Conservation (phyloP, 1,284 basidiomycete species). For the Sutorius eximius region DNA sequence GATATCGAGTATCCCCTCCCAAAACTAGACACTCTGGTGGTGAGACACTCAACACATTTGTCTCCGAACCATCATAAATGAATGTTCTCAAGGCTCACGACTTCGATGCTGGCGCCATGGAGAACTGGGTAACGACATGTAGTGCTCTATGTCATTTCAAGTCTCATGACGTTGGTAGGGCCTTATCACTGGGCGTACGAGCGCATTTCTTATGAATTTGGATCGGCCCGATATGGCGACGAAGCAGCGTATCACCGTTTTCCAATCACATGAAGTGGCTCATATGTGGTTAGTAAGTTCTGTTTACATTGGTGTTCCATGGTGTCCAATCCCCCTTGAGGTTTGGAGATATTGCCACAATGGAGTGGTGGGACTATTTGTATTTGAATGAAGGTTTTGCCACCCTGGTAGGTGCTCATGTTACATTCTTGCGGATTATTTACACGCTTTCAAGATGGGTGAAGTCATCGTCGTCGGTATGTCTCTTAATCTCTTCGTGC, state of each 20-base stretch:
- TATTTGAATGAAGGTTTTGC: slow-evolving; percentile 93
- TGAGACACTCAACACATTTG: slow-evolving; percentile 33
- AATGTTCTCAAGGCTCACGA: slow-evolving; percentile 59
- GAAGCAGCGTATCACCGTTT: slow-evolving; percentile 78
- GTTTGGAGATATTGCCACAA: slow-evolving; percentile 91
- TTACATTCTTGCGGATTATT: not conserved
- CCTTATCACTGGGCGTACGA: slow-evolving; percentile 88
- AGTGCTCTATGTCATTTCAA: not conserved
- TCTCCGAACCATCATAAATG: not conserved
- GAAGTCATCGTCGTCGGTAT: slow-evolving; percentile 87
- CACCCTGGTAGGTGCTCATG: slow-evolving; percentile 55
- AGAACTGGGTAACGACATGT: slow-evolving; percentile 69
- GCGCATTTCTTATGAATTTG: slow-evolving; percentile 80
- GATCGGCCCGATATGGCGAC: slow-evolving; percentile 73
- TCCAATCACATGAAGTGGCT: slow-evolving; percentile 83
- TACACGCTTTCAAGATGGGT: slow-evolving; percentile 62
- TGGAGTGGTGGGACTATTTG: slow-evolving; percentile 93
- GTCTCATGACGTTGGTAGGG: slow-evolving; percentile 45
- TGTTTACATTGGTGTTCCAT: slow-evolving; percentile 1
- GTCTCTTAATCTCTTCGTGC: slow-evolving; percentile 7
- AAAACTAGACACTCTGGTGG: slow-evolving; percentile 87
- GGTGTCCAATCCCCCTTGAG: slow-evolving; percentile 32
- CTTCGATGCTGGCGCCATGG: slow-evolving; percentile 93
- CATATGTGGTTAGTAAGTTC: slow-evolving; percentile 68
- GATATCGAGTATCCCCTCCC: slow-evolving; percentile 90